These are phyloP conservation scores for Ganoderma sinense DNA, from an alignment of 1,284 basidiomycete genomes.

Conservation along the genomic window DNA sequence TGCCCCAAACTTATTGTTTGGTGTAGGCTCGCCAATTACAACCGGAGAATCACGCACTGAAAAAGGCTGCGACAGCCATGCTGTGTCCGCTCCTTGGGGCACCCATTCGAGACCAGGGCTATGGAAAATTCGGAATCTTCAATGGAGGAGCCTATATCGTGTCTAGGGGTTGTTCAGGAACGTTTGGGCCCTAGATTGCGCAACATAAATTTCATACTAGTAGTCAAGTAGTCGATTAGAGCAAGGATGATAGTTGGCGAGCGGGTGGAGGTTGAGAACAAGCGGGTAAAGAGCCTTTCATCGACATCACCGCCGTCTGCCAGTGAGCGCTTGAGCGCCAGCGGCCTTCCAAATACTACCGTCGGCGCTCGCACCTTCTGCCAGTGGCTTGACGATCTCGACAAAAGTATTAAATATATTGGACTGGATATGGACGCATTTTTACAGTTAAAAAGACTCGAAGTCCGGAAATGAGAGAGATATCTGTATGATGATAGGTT, in stretches of 20 bases:
- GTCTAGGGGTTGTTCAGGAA: no score
- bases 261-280: not conserved
- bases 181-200: no score
- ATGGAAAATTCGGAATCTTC: no score
- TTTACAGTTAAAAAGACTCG: not conserved
- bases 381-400: no score
- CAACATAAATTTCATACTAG: no score
- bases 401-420: not conserved
- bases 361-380: not conserved
- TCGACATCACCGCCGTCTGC: no score
- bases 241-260: no score
- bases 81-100: not conserved
- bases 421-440: not conserved
- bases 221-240: no score
- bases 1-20: not conserved
- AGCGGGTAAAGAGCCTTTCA: no score
- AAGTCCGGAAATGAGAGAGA: not conserved
- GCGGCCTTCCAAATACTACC: not conserved
- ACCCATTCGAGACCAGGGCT: not conserved
- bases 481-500: not conserved
- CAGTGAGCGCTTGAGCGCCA: no score
- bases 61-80: not conserved
- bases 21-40: not conserved
- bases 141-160: no score
- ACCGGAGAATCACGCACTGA: not conserved